Base-by-base conservation (phyloP, 148 eudicot species). In the Vaccinium corymbosum region DNA sequence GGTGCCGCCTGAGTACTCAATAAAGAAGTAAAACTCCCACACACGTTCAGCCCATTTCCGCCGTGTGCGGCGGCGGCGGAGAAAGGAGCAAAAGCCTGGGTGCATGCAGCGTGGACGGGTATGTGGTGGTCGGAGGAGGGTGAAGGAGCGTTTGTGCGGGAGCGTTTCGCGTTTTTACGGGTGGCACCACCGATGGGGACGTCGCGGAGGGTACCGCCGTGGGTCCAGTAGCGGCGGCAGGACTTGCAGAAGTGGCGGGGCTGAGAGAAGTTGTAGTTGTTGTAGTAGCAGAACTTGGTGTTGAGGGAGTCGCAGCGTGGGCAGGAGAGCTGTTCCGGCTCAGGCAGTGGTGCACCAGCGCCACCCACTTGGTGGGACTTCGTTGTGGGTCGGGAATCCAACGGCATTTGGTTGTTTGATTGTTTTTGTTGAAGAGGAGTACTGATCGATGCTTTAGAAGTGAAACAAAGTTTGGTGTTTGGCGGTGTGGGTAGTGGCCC, bases 21-120 rank as follows among this genome's bases (percentile, higher is more conserved):
- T 80, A 89, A 57, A 0, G 93, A 87, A 8, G 93, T 89, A 16
- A 93, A 93, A 77, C 92, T 86, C 51, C 93, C 94, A 42, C 88
- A 76, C 55, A 81, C 71, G 59, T 71, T 77, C 48, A 76, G 10
- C 2, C 88, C 73, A 38, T 68, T 71, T 48, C 76, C 80, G 10
- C 13, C 85, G 20, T 80, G 80, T 5, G 19, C 64, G 6, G n/a
- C 73, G 12, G 79, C 85, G 10, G 32, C 83, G 51, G 80, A 20
- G 19, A 75, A 76, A 0, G 84, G 85, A 4, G 50, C 76, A 49
- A 84, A 66, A 16, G 72, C 55, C 20, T 78, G 16, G 3, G 38
- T 35, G 38, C 38, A 35, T 35, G 38, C 38, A 35, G 2, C 38
- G 38, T 35, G 38, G 38, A 35, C 38, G 38, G 38, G 4, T 35